Evolutionary conservation across 2,329 filamentous ascomycete genomes (phyloP).

Genomic region (Colletotrichum lentis): DNA sequence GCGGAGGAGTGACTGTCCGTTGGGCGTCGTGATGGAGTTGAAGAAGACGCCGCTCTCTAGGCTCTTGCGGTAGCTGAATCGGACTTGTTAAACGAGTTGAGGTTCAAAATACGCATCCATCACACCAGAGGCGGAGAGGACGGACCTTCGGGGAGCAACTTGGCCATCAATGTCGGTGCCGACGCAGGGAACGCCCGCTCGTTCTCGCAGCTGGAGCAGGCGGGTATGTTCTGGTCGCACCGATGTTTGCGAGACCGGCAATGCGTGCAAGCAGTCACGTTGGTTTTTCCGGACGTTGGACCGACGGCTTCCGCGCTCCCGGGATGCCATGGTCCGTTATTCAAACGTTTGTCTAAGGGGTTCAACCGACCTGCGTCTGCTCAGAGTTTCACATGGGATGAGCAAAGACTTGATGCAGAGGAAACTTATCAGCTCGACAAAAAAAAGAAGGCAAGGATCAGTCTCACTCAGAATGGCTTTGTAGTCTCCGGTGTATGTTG

Average conservation of each 20-base stretch:
- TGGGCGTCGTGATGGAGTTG: not conserved
- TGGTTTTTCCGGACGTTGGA: slow-evolving; percentile 36
- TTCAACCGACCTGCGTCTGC: no score
- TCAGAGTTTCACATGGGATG: no score
- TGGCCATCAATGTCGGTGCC: slow-evolving; percentile 36
- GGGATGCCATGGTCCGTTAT: not conserved
- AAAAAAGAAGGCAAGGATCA: no score
- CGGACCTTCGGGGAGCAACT: slow-evolving; percentile 34
- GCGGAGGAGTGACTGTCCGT: slow-evolving; percentile 26
- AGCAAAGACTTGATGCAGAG: no score
- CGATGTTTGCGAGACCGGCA: slow-evolving; percentile 38
- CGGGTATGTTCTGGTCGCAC: slow-evolving; percentile 37
- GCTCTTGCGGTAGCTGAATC: slow-evolving; percentile 42
- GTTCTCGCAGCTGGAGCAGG: slow-evolving; percentile 35
- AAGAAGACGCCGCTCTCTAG: not conserved
- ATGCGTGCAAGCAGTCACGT: slow-evolving; percentile 39
- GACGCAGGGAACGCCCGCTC: slow-evolving; percentile 30
- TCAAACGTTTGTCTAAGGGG: no score
- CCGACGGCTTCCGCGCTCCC: not conserved
- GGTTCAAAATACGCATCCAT: not conserved
- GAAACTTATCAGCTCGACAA: no score
- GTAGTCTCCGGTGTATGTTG: no score
- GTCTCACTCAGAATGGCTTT: no score
- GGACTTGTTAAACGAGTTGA: not conserved
- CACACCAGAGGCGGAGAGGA: not conserved